Percentiles rank a stretch among this genome's conserved stretches.
phyloP scores from a whole-genome alignment of 345 rosid genomes.

The Camelina sativa region DNA sequence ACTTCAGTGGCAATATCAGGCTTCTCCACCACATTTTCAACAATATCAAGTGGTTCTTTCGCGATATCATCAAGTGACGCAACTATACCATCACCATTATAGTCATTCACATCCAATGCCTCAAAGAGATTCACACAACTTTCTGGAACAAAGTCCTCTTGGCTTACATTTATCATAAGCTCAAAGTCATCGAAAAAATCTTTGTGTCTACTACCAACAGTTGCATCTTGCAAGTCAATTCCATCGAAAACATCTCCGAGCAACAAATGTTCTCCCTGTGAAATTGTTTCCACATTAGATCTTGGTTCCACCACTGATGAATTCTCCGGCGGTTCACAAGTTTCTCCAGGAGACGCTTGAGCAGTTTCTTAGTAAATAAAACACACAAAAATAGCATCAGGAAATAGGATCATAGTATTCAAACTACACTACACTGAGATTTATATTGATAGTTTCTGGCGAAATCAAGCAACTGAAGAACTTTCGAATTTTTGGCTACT shows the following conservation, averaged over 20 bases:
- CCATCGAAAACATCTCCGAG: slow-evolving; percentile 36
- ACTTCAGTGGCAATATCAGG: slow-evolving; percentile 23
- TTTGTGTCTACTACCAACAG: slow-evolving; percentile 40
- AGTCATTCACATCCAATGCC: slow-evolving; percentile 36
- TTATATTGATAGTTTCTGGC: background rate
- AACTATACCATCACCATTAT: slow-evolving; percentile 31
- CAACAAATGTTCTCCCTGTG: slow-evolving; percentile 13
- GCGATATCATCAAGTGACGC: background rate
- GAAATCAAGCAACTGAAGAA: slow-evolving; percentile 20
- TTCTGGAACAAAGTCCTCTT: slow-evolving; percentile 36
- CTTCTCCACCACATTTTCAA: slow-evolving; percentile 34
- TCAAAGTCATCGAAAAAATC: slow-evolving; percentile 59
- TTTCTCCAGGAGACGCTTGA: slow-evolving; percentile 37
- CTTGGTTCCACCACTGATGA: slow-evolving; percentile 12
- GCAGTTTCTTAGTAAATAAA: slow-evolving; percentile 21
- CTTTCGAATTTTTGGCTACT: background rate
- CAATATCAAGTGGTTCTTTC: slow-evolving; percentile 39
- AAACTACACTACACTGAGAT: slow-evolving; percentile 11
- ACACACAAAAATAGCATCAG: slow-evolving; percentile 26
- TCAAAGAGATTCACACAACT: slow-evolving; percentile 33
- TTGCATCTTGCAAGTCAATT: slow-evolving; percentile 42
- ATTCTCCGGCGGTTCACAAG: slow-evolving; percentile 22
- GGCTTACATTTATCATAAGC: slow-evolving; percentile 48
- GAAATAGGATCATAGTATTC: background rate
- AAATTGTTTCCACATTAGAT: slow-evolving; percentile 24